These are phyloP conservation scores for Sporothrix euskadiensis DNA, from an alignment of 2,329 filamentous ascomycete species.

Conservation along the genomic window DNA sequence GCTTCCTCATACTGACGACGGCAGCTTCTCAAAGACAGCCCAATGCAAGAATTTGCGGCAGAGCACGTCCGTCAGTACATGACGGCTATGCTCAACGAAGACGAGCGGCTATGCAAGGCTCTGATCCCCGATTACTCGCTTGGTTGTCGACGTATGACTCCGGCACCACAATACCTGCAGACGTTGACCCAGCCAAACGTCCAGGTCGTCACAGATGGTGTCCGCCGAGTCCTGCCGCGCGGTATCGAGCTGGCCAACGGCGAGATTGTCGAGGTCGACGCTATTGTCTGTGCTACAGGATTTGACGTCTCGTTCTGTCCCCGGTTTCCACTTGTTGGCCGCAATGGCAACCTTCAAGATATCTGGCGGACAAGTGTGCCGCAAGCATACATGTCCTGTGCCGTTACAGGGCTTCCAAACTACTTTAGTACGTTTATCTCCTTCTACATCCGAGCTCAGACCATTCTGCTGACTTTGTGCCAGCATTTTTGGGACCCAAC, in stretches of 20 bases:
- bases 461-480: background rate
- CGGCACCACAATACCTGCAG: constrained; percentile 52
- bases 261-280: constrained; percentile 54
- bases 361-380: constrained; percentile 48
- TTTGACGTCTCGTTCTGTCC: constrained; percentile 57
- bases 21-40: constrained; percentile 45
- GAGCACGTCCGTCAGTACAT: constrained; percentile 50
- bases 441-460: background rate
- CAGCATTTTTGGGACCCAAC: constrained; percentile 55
- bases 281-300: constrained; percentile 59
- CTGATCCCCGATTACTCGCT: constrained; percentile 54
- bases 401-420: constrained; percentile 54
- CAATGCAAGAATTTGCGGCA: constrained; percentile 46
- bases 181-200: constrained; percentile 50
- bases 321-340: constrained; percentile 52
- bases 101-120: constrained; percentile 52
- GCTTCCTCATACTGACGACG: background rate
- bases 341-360: constrained; percentile 54
- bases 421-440: constrained; percentile 51
- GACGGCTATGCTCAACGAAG: constrained; percentile 48
- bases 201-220: constrained; percentile 48
- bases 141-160: constrained; percentile 53
- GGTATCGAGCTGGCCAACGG: constrained; percentile 52
- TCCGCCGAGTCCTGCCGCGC: constrained; percentile 49
- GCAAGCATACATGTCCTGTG: constrained; percentile 56